Conservation (phyloP, 2,329 filamentous ascomycete species). For the Penicillium brevicompactum region DNA sequence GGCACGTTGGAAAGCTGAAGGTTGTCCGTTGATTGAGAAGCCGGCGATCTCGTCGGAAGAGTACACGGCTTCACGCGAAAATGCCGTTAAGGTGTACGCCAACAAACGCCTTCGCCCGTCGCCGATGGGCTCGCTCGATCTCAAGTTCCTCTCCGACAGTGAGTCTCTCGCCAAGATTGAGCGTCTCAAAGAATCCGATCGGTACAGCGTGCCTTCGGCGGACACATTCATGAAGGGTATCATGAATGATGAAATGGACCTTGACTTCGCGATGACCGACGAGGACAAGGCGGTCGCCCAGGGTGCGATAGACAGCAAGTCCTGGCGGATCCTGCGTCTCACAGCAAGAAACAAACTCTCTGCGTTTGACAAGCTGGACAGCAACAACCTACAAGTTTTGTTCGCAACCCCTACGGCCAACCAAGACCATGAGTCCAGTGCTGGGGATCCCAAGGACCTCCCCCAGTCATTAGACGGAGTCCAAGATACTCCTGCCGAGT, state of each 20-base stretch:
- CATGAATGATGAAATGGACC: slow-evolving; percentile 78
- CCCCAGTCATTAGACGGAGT: slow-evolving; percentile 2
- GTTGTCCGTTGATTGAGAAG: slow-evolving; percentile 82
- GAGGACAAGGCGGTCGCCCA: slow-evolving; percentile 61
- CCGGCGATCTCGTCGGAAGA: slow-evolving; percentile 69
- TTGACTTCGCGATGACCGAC: slow-evolving; percentile 73
- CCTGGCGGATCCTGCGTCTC: slow-evolving; percentile 84
- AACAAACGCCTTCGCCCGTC: slow-evolving; percentile 70
- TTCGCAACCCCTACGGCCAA: slow-evolving; percentile 38
- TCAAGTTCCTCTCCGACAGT: slow-evolving; percentile 75
- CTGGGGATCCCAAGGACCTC: slow-evolving; percentile 15
- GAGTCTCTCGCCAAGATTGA: slow-evolving; percentile 65
- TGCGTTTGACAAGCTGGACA: slow-evolving; percentile 84
- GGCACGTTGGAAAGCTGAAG: slow-evolving; percentile 97
- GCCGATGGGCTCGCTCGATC: slow-evolving; percentile 71
- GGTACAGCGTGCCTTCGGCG: slow-evolving; percentile 70
- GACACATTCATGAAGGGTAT: slow-evolving; percentile 73
- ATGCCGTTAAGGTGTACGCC: slow-evolving; percentile 66
- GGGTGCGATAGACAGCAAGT: slow-evolving; percentile 82
- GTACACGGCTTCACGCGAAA: slow-evolving; percentile 69
- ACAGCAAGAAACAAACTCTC: slow-evolving; percentile 73
- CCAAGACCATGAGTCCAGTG: slow-evolving; percentile 1
- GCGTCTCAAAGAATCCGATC: slow-evolving; percentile 65
- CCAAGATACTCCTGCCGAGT: background rate
- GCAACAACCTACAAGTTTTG: slow-evolving; percentile 65